Evolutionary conservation across 2,329 filamentous ascomycete genomes (phyloP).

Genomic region (Diaporthe longicolla): DNA sequence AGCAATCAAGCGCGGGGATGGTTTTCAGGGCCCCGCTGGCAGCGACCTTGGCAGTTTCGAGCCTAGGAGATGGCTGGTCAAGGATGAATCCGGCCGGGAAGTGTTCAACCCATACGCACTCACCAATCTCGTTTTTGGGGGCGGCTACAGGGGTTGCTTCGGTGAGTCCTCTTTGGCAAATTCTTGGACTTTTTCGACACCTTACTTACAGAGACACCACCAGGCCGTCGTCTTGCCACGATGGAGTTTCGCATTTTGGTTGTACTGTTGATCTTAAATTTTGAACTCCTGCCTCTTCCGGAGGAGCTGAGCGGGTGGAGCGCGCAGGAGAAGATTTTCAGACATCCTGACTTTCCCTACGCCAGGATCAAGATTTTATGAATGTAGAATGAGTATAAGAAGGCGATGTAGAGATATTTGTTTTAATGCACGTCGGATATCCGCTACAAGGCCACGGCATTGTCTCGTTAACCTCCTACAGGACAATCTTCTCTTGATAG

Average conservation of each 20-base stretch:
- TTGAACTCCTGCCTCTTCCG: slow-evolving; percentile 40
- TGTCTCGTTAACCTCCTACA: too few species aligned
- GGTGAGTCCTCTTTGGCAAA: slow-evolving; percentile 51
- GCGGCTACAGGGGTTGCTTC: slow-evolving; percentile 54
- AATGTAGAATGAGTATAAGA: not conserved
- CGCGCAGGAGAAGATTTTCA: slow-evolving; percentile 37
- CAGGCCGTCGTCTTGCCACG: not conserved
- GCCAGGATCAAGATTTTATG: not conserved
- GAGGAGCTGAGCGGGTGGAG: slow-evolving; percentile 15
- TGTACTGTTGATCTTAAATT: slow-evolving; percentile 36
- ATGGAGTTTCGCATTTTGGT: slow-evolving; percentile 32
- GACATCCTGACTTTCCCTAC: slow-evolving; percentile 25
- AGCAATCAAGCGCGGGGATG: slow-evolving; percentile 46
- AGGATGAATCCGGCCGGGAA: slow-evolving; percentile 47
- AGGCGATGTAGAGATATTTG: not conserved
- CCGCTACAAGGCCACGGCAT: too few species aligned
- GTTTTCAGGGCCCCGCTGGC: slow-evolving; percentile 52
- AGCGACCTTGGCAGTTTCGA: slow-evolving; percentile 50
- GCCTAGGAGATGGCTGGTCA: slow-evolving; percentile 57
- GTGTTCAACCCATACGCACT: slow-evolving; percentile 53
- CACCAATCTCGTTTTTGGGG: slow-evolving; percentile 53
- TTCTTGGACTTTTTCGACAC: slow-evolving; percentile 47
- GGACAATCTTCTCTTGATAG: too few species aligned
- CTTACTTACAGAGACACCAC: not conserved
- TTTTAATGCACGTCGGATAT: too few species aligned